phyloP scores from a whole-genome alignment of 352 stramenopile species.

The Nothophytophthora sp. region DNA sequence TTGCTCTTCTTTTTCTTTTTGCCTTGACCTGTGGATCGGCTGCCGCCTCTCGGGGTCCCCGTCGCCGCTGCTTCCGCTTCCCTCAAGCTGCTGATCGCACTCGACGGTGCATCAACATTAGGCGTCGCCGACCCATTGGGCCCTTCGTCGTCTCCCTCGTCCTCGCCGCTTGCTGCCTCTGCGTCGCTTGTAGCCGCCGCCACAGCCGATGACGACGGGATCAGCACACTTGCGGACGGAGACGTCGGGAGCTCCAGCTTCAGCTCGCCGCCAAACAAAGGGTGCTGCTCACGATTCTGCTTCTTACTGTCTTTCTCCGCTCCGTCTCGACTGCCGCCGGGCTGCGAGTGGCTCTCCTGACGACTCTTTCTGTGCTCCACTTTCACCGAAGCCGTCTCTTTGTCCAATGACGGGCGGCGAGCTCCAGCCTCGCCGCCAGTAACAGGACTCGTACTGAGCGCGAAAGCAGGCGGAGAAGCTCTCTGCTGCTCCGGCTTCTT shows the following conservation, averaged over 20 bases:
- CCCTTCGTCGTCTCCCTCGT: conserved; percentile 58
- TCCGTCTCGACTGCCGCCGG: too few relatives aligned
- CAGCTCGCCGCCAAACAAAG: conserved; percentile 7
- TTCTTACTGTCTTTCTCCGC: not conserved
- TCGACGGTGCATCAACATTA: conserved; percentile 16
- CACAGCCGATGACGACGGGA: conserved; percentile 12
- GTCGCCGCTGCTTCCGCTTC: conserved; percentile 2
- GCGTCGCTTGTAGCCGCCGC: too few relatives aligned
- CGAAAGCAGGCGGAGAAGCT: too few relatives aligned
- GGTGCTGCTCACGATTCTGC: conserved; percentile 1
- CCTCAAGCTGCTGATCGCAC: not conserved
- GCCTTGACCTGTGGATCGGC: conserved; percentile 53
- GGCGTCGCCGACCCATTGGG: conserved; percentile 20
- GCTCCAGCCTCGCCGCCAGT: too few relatives aligned
- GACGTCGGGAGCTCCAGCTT: conserved; percentile 37
- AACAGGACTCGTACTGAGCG: too few relatives aligned
- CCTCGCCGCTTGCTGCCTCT: conserved; percentile 36
- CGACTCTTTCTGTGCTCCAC: too few relatives aligned
- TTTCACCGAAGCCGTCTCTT: too few relatives aligned
- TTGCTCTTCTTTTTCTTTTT: conserved; percentile 52
- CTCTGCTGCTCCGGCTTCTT: too few relatives aligned
- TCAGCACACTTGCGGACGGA: conserved; percentile 10
- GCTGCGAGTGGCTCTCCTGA: too few relatives aligned
- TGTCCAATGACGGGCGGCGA: too few relatives aligned
- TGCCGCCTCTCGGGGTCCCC: conserved; percentile 11